Evolutionary conservation across 768 basidiomycete species (phyloP).

Genomic region (Piloderma croceum): DNA sequence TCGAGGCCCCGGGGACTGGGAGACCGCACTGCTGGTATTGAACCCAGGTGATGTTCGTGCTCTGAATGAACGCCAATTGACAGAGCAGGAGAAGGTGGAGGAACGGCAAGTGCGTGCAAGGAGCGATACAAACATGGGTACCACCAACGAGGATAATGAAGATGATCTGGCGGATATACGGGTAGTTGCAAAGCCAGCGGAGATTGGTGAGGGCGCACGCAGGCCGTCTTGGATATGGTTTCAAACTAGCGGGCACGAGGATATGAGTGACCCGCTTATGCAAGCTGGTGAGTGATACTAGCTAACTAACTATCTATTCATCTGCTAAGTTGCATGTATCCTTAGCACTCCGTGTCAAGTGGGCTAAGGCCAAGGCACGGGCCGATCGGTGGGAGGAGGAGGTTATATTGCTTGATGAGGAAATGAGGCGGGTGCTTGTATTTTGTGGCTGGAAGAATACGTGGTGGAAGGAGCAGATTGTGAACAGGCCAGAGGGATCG

Average conservation of each 20-base stretch:
- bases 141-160: background rate
- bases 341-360: constrained; percentile 16
- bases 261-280: background rate
- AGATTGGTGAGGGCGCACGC: constrained; percentile 11
- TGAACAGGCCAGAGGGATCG: no score
- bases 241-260: background rate
- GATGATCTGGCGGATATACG: background rate
- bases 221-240: constrained; percentile 18
- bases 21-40: background rate
- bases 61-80: constrained; percentile 1
- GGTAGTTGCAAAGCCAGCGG: background rate
- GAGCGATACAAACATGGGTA: background rate
- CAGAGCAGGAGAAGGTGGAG: background rate
- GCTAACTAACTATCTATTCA: background rate
- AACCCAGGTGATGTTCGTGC: background rate
- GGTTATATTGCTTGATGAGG: constrained; percentile 19
- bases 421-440: constrained; percentile 15
- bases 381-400: no score
- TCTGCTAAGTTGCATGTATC: background rate
- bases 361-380: constrained; percentile 19
- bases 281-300: constrained; percentile 6
- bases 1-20: constrained; percentile 1
- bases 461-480: no score
- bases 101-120: no score
- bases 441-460: constrained; percentile 14